These are phyloP conservation scores for Venturia oleaginea DNA, from an alignment of 2,329 filamentous ascomycete species.

Conservation along the genomic window DNA sequence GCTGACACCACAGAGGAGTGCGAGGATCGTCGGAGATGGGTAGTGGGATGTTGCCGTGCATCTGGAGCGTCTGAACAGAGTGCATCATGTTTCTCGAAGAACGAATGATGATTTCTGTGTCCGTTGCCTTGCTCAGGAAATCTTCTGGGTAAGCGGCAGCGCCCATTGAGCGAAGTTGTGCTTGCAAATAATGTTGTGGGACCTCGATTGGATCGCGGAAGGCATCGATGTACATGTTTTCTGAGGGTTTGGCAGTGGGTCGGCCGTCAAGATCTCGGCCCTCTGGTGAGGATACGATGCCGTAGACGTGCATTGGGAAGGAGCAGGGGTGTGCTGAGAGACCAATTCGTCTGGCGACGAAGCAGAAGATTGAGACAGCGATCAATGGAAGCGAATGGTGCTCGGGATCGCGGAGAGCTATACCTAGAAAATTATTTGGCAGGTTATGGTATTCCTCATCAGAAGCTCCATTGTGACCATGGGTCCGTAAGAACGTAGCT, in stretches of 20 bases:
- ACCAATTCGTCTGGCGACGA: constrained; percentile 63
- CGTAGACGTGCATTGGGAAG: constrained; percentile 79
- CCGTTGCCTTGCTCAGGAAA: constrained; percentile 51
- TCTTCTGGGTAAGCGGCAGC: constrained; percentile 36
- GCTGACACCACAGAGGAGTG: constrained; percentile 1
- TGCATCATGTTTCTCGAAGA: constrained; percentile 74
- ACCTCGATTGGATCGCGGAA: constrained; percentile 65
- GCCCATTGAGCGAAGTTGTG: constrained; percentile 48
- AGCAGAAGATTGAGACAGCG: constrained; percentile 78
- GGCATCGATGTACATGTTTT: constrained; percentile 73
- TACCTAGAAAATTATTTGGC: constrained; percentile 78
- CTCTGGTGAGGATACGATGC: constrained; percentile 54
- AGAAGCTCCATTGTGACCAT: constrained; percentile 62
- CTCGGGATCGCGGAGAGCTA: constrained; percentile 61
- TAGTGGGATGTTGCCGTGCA: constrained; percentile 1
- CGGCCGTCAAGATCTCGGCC: constrained; percentile 28
- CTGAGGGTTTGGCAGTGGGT: constrained; percentile 16
- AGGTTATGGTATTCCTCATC: constrained; percentile 65
- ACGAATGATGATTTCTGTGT: constrained; percentile 61
- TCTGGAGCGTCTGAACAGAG: constrained; percentile 44
- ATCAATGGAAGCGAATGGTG: constrained; percentile 81
- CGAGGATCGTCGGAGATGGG: background rate
- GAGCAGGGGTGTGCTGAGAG: constrained; percentile 70
- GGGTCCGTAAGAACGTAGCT: constrained; percentile 57
- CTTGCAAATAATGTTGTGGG: constrained; percentile 47